Evolutionary conservation across 2,329 filamentous ascomycete genomes (phyloP), one percentile per base, ranked within the genome.

Genomic region (Trichophyton equinum): DNA sequence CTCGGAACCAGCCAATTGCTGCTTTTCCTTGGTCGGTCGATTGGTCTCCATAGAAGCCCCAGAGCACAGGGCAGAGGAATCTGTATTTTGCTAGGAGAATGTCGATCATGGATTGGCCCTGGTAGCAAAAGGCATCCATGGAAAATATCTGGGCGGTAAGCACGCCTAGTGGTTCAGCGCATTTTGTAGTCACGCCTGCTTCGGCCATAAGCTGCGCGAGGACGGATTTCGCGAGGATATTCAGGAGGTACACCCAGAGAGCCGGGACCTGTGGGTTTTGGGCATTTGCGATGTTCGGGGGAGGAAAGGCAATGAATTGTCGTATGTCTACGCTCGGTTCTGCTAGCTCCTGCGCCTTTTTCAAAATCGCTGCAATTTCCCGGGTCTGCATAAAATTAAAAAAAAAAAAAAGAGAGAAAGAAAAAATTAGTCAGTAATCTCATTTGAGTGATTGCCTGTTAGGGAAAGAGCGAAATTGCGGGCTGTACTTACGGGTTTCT

Each of bases 11-110:
- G 0, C 89, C 90, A 1, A 95, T 74, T n/a, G 82, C 80, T 18
- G 74, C 66, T 11, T 85, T 82, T 0, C 89, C 90, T 9, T 78
- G 77, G 53, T 84, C 81, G 0, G 85, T 95, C 63, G 80, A 85
- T 71, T 95, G 89, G 64, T 79, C 84, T 25, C 89, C 91, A 49
- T 83, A 81, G 65, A 91, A 83, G 18, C 92, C 92, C 71, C 95
- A 97, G 0, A 99, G 78, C 1, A 91, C 85, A 0, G 94, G 92
- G 68, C 90, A 95, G 2, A 83, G 79, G 15, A 88, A 79, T 62
- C 91, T 85, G 68, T 89, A 88, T 73, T 97, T 96, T 60, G 91
- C 86, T 68, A 95, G 86, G 33, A 97, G 79, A 62, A 97, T 88
- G 70, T 95, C 89, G 59, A 90, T 85, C 62, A 95, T 78, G 0